Percentiles rank a stretch among this genome's conserved stretches.
phyloP scores from a whole-genome alignment of 2,329 filamentous ascomycete genomes.

The Clarireedia sp. region DNA sequence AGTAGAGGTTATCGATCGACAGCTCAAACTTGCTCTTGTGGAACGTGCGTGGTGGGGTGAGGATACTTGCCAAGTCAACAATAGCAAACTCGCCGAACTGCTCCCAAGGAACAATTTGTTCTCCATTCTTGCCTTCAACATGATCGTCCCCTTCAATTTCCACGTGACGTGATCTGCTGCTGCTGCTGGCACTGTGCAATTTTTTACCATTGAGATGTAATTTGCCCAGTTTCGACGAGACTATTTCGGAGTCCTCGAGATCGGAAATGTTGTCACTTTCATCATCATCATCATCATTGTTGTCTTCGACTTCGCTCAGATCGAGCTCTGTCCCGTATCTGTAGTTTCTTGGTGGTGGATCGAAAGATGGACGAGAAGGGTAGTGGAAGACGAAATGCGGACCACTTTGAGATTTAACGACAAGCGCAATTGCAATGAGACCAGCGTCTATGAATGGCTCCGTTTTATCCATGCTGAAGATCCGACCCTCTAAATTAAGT shows the following conservation, averaged over 20 bases:
- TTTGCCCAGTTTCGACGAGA: conserved; percentile 14
- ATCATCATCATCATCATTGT: conserved; percentile 21
- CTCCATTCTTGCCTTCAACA: conserved; percentile 45
- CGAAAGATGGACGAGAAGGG: conserved; percentile 48
- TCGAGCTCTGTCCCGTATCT: conserved; percentile 30
- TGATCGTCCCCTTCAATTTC: conserved; percentile 32
- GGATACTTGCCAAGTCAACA: conserved; percentile 70
- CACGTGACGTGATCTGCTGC: conserved; percentile 19
- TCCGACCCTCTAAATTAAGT: neutral
- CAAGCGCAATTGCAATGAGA: conserved; percentile 33
- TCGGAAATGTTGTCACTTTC: conserved; percentile 33
- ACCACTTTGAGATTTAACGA: conserved; percentile 59
- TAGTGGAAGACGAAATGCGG: conserved; percentile 84
- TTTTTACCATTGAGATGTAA: conserved; percentile 12
- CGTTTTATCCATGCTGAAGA: conserved; percentile 2
- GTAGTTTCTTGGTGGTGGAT: conserved; percentile 25
- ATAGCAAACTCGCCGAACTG: conserved; percentile 65
- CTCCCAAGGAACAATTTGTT: conserved; percentile 60
- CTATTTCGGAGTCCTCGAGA: conserved; percentile 37
- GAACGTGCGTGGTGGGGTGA: conserved; percentile 67
- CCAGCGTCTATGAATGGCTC: conserved; percentile 36
- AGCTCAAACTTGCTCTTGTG: conserved; percentile 80
- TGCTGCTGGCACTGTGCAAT: neutral
- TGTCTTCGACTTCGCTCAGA: conserved; percentile 16
- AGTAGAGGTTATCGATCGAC: conserved; percentile 70